Evolutionary conservation across 148 eudicot genomes (phyloP), one percentile per base, ranked within the genome.

Genomic region (Persicaria maculosa): DNA sequence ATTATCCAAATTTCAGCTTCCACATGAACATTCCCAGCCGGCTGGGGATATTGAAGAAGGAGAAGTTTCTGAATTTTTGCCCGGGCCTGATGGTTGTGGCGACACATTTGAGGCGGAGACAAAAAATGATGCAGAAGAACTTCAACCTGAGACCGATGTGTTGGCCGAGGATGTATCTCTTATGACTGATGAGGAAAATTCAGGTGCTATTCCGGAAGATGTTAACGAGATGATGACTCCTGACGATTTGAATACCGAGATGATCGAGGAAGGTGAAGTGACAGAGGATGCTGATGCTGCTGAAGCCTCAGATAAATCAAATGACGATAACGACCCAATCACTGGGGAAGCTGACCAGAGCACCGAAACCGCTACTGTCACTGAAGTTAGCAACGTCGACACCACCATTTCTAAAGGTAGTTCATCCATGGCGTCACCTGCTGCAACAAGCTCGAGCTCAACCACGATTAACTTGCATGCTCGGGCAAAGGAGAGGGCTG

Each of bases 1-100:
- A 47, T 83, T 45, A 48, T 44, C 73, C 31, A 79, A 74, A 61
- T 65, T 74, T 19, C 80, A 77, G 80, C 81, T 79, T 17, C 86
- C 80, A 79, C 87, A 84, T 57, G 90, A 86, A 50, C 75, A 59
- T 69, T 80, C 85, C 72, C 85, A 79, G 6, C 75, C 81, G 7
- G 81, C 72, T 15, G 83, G 77, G 72, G 96, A 94, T 46, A 79
- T 74, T 77, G 98, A 94, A 85, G 98, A 85, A 80, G 98, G 96
- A 70, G 97, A 91, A 79, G 75, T 61, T 65, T 76, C 87, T 9
- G 93, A 85, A 69, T 78, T 72, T 71, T 19, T 10, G 36, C 80
- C 77, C 17, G 84, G 86, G 65, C 57, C 75, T 65, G 96, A 85
- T n/a, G 86, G 75, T 58, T 88, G 78, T 55, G 90, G 77, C 58